Base-by-base conservation (phyloP, 2,329 filamentous ascomycete genomes). In the Pyrenophora teres region DNA sequence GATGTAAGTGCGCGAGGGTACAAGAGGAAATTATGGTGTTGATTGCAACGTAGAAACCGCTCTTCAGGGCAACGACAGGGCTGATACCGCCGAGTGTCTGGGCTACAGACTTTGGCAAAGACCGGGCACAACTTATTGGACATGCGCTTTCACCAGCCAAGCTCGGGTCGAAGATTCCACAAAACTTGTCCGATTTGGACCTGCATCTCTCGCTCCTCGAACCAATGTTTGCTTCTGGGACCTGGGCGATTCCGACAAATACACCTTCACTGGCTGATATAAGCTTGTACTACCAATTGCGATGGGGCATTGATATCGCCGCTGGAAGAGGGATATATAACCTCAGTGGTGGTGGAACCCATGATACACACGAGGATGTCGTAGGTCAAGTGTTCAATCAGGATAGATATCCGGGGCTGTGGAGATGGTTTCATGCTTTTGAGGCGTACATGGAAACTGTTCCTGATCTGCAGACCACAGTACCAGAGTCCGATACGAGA, bases 81-180 rank as follows among this genome's bases (percentile, higher is more conserved):
- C 60, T 77, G 1, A 77, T 77, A 40, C 75, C 75, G 1, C 59
- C 69, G 0, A 62, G 62, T 6, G 74, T 77, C 6, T 77, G 75
- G 75, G 53, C 68, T 5, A 70, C 68, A n/a, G 49, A 52, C 3
- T 77, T 77, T 52, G 75, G 75, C 8, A 54, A 57, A 35, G 75
- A 77, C 51, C 62, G 75, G 50, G 64, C 64, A 0, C 66, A 69
- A 33, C 56, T 77, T 8, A 76, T 77, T 18, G 75, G 75, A 1
- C 75, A 77, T 43, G 56, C 57, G 0, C 66, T 77, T 1, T 65
- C 73, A 44, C 54, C 75, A 1, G 61, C 65, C 1, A 76, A 77
- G 50, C 59, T 77, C 7, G 74, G 63, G 35, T 63, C 61, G n/a
- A 77, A 77, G 40, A 55, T 74, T 4, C 71, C 72, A 0, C 57